A percentile compares a stretch with the other conserved stretches of the same genome.
Conservation (phyloP, 345 rosid genomes). For the Acer negundo region DNA sequence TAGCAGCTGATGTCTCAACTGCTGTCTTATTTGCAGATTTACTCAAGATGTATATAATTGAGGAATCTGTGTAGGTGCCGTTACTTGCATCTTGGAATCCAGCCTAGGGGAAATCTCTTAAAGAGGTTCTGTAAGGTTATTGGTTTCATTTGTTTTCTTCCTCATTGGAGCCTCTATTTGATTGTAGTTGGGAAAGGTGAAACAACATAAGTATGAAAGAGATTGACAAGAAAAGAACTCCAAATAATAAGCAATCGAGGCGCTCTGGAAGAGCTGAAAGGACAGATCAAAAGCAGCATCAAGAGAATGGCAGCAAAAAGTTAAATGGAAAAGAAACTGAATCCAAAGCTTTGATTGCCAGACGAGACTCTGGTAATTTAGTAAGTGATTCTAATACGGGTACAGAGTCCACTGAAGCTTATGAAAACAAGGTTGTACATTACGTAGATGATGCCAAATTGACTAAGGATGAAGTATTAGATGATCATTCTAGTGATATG, state of each 20-base stretch:
- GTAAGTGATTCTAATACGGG: slow-evolving; percentile 62
- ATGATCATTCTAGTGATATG: slow-evolving; percentile 43
- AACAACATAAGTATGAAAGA: slow-evolving; percentile 43
- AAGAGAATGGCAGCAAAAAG: slow-evolving; percentile 45
- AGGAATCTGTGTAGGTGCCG: slow-evolving; percentile 18
- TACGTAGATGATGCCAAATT: slow-evolving; percentile 54
- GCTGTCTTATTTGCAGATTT: slow-evolving; percentile 19
- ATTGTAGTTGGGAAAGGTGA: slow-evolving; percentile 22
- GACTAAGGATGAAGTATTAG: slow-evolving; percentile 35
- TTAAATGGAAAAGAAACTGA: slow-evolving; percentile 44
- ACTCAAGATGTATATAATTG: slow-evolving; percentile 5
- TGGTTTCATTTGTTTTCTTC: slow-evolving; percentile 11
- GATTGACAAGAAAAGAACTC: slow-evolving; percentile 53
- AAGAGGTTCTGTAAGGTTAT: background rate
- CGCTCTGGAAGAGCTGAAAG: slow-evolving; percentile 51
- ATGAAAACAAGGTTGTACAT: slow-evolving; percentile 56
- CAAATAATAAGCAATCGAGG: slow-evolving; percentile 53
- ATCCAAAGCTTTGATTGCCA: slow-evolving; percentile 43
- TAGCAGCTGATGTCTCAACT: background rate
- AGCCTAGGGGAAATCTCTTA: background rate
- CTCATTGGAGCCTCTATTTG: slow-evolving; percentile 18
- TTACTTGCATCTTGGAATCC: background rate
- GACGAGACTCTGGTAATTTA: slow-evolving; percentile 36
- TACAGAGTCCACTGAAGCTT: slow-evolving; percentile 59
- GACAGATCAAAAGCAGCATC: slow-evolving; percentile 50